Conservation (phyloP, 2,329 filamentous ascomycete genomes). For the Sordariomycetes sp. region DNA sequence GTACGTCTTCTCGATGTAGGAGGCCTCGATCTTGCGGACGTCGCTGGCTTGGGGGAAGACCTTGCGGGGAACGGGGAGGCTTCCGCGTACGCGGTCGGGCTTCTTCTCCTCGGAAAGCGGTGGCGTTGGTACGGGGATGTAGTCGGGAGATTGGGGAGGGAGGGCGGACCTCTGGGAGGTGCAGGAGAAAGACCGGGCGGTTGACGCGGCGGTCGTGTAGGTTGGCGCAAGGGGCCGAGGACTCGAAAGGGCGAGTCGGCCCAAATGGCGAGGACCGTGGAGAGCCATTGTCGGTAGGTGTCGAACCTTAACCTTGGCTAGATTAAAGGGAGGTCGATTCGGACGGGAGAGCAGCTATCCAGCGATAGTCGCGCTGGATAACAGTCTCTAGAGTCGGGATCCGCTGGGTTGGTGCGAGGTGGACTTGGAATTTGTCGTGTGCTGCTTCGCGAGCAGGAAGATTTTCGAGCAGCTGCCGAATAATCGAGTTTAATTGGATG, state of each 20-base stretch:
- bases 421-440: not conserved
- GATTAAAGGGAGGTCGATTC: not conserved
- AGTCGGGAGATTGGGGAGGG: conserved; percentile 79
- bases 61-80: conserved; percentile 71
- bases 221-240: conserved; percentile 15
- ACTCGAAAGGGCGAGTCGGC: conserved; percentile 14
- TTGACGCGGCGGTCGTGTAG: conserved; percentile 31
- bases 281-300: conserved; percentile 16
- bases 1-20: conserved; percentile 51
- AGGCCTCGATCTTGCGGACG: conserved; percentile 46
- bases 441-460: not conserved
- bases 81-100: conserved; percentile 53
- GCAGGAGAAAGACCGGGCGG: conserved; percentile 23
- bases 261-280: conserved; percentile 11
- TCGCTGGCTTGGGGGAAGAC: conserved; percentile 55
- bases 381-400: not conserved
- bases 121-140: conserved; percentile 69
- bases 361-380: not conserved
- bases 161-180: conserved; percentile 19
- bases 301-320: not conserved
- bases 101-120: conserved; percentile 54
- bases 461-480: not conserved
- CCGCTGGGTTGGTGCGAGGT: not conserved
- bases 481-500: not conserved
- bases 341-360: not conserved